Percentiles rank a stretch among this genome's conserved stretches.
These are phyloP conservation scores for Gonapodya prolifera DNA, from an alignment of 192 early-diverging fungal species.

Conservation along the genomic window DNA sequence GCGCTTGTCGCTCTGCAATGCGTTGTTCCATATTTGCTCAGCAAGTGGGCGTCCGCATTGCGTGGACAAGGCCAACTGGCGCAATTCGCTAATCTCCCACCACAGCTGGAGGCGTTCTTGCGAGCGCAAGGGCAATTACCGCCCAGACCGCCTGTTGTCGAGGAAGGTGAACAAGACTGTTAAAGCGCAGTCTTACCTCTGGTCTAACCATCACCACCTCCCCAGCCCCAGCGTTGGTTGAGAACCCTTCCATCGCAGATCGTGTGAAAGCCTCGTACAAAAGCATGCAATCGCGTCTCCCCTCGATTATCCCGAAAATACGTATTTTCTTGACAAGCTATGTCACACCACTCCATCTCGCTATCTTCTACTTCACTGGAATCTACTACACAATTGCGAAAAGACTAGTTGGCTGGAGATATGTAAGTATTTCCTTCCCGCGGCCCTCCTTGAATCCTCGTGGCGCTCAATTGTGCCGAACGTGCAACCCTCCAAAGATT, in stretches of 20 bases:
- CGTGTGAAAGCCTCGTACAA: neutral
- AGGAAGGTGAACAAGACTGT: conserved; percentile 1
- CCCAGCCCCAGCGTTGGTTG: conserved; percentile 9
- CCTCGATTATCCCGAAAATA: conserved; percentile 4
- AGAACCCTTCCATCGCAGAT: conserved; percentile 13
- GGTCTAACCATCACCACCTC: conserved; percentile 27
- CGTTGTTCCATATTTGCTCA: neutral
- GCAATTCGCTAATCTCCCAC: neutral
- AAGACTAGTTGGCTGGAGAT: conserved; percentile 63
- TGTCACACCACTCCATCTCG: conserved; percentile 53
- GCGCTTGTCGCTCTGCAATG: neutral
- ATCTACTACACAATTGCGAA: conserved; percentile 73
- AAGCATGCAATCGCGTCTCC: conserved; percentile 4
- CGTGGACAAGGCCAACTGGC: neutral
- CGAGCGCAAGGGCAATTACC: neutral
- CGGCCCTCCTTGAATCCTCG: neutral
- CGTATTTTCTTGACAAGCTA: conserved; percentile 3
- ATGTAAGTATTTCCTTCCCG: conserved; percentile 30
- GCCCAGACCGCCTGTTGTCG: neutral
- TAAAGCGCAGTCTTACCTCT: conserved; percentile 15
- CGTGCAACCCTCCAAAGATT: conserved; percentile 26
- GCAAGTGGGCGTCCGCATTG: neutral
- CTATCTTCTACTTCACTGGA: conserved; percentile 79
- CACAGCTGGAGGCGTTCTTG: neutral
- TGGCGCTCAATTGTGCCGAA: conserved; percentile 1